Conservation (phyloP, 2,329 filamentous ascomycete genomes). For the Scedosporium aurantiacum region DNA sequence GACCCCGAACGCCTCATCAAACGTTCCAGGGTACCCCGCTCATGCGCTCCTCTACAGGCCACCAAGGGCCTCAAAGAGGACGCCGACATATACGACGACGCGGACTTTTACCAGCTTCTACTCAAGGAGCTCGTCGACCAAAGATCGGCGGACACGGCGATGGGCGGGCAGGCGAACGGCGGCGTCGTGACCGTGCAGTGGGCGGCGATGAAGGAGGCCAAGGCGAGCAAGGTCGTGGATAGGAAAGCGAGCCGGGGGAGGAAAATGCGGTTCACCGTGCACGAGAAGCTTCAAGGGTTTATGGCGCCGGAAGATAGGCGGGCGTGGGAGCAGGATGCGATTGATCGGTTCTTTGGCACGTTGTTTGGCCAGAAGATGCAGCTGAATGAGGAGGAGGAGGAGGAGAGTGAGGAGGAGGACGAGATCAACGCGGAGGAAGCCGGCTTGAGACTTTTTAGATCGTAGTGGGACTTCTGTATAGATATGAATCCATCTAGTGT, state of each 20-base stretch:
- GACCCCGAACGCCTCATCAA: constrained; percentile 56
- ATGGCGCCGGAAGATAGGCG: constrained; percentile 85
- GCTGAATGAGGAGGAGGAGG: constrained; percentile 48
- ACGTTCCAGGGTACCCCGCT: constrained; percentile 60
- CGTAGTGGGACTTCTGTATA: constrained; percentile 12
- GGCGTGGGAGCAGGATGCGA: constrained; percentile 68
- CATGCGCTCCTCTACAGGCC: constrained; percentile 63
- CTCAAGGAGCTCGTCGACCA: constrained; percentile 90
- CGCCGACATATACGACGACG: constrained; percentile 72
- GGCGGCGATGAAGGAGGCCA: constrained; percentile 63
- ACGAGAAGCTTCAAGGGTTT: constrained; percentile 96
- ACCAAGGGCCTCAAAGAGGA: constrained; percentile 46
- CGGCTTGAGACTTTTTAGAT: constrained; percentile 42
- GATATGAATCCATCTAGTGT: not conserved
- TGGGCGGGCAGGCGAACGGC: constrained; percentile 27
- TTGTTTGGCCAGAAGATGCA: constrained; percentile 61
- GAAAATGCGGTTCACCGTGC: constrained; percentile 87
- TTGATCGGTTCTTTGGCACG: constrained; percentile 66
- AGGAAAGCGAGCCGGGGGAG: constrained; percentile 91
- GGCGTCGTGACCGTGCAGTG: constrained; percentile 47
- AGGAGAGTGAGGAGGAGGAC: constrained; percentile 40
- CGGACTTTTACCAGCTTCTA: constrained; percentile 86
- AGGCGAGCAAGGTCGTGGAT: constrained; percentile 74
- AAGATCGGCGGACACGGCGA: constrained; percentile 59
- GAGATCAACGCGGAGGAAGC: constrained; percentile 39